A percentile compares a stretch with the other conserved stretches of the same genome.
Evolutionary conservation across 192 early-diverging fungal genomes (phyloP).

Genomic region (Rhizoclosmatium sp.): DNA sequence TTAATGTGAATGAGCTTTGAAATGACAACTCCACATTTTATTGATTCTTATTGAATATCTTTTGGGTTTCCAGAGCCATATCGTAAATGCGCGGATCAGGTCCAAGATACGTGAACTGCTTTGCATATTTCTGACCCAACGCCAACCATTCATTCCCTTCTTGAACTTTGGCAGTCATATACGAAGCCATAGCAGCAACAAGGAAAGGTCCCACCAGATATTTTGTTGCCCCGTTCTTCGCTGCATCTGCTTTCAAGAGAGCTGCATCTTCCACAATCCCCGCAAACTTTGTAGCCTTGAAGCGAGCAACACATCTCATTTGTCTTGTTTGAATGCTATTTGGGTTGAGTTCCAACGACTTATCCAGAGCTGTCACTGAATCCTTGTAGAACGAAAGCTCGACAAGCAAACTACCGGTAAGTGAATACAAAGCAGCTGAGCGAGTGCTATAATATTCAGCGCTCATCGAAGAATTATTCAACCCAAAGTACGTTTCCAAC

Average conservation of each 20-base stretch:
- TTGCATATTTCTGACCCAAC: not conserved
- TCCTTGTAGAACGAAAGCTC: slow-evolving; percentile 5
- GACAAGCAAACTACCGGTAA: not conserved
- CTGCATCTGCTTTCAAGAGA: not conserved
- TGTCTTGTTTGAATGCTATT: slow-evolving; percentile 4
- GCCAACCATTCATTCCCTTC: slow-evolving; percentile 20
- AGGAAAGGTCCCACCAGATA: slow-evolving; percentile 16
- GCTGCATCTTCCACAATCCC: slow-evolving; percentile 10
- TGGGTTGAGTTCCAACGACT: slow-evolving; percentile 10
- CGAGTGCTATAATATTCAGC: not conserved
- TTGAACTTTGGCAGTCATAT: slow-evolving; percentile 6
- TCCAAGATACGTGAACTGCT: not conserved
- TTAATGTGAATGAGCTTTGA: too few species aligned
- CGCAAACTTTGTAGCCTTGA: slow-evolving; percentile 13
- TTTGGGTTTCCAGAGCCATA: not conserved
- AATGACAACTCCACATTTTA: not conserved
- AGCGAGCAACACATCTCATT: slow-evolving; percentile 2
- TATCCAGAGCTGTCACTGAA: not conserved
- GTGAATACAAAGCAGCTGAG: not conserved
- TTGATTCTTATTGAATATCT: not conserved
- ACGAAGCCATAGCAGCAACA: slow-evolving; percentile 4
- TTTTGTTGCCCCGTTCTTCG: not conserved
- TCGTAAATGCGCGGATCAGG: slow-evolving; percentile 13
- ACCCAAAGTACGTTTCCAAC: not conserved
- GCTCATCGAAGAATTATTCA: not conserved